A percentile compares a stretch with the other conserved stretches of the same genome.
phyloP scores from a whole-genome alignment of 805 yeast species.

The Schwanniomyces occidentalis region DNA sequence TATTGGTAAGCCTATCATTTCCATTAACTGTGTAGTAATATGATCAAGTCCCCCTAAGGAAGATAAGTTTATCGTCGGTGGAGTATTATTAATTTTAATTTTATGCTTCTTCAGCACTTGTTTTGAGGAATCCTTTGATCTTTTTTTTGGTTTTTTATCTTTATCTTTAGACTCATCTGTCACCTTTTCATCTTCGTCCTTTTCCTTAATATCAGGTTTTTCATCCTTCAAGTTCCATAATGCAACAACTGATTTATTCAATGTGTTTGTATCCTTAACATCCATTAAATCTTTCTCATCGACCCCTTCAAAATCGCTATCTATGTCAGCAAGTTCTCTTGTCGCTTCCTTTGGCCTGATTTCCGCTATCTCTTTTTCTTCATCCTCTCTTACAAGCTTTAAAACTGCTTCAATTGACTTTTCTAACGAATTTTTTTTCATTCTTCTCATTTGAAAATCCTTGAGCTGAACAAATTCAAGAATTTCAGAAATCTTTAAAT shows the following conservation, averaged over 20 bases:
- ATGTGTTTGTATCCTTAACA: constrained; percentile 61
- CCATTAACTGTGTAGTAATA: constrained; percentile 84
- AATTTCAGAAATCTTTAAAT: constrained; percentile 52
- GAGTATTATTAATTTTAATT: constrained; percentile 58
- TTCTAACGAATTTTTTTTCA: constrained; percentile 63
- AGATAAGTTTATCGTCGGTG: constrained; percentile 66
- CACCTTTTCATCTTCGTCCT: constrained; percentile 9
- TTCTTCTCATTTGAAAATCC: constrained; percentile 67
- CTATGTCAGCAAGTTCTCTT: constrained; percentile 24
- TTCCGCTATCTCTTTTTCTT: constrained; percentile 53
- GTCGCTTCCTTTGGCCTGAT: constrained; percentile 16
- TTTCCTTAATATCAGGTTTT: constrained; percentile 6
- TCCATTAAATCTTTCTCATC: constrained; percentile 56
- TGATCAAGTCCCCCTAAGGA: constrained; percentile 89
- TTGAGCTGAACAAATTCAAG: constrained; percentile 60
- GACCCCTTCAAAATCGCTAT: constrained; percentile 43
- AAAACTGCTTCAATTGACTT: constrained; percentile 64
- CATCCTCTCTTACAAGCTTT: constrained; percentile 57
- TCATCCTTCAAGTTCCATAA: constrained; percentile 52
- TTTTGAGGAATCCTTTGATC: constrained; percentile 49
- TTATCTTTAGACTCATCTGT: constrained; percentile 16
- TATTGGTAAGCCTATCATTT: constrained; percentile 87
- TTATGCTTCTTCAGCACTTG: constrained; percentile 25
- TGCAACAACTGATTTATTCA: constrained; percentile 75
- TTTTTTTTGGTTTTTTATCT: constrained; percentile 47